Conservation (phyloP, 768 basidiomycete genomes). For the Leccinellum rugosiceps region DNA sequence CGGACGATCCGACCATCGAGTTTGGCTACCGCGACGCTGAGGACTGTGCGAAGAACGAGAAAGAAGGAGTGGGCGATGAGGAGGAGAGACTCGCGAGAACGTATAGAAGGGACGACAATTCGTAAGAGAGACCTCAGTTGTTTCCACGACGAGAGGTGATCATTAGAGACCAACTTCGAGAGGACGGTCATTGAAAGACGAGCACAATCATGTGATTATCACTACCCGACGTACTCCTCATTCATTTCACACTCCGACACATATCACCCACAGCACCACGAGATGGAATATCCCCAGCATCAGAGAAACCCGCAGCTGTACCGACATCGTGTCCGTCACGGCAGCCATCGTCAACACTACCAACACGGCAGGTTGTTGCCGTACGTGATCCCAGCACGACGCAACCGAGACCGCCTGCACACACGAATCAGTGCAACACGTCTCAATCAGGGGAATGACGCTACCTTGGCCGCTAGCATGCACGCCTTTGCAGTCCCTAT, state of each 20-base stretch:
- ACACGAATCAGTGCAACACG: background rate
- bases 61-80: conserved; percentile 80
- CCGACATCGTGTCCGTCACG: conserved; percentile 45
- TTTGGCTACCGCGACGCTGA: conserved; percentile 84
- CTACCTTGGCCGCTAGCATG: conserved; percentile 36
- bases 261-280: conserved; percentile 20
- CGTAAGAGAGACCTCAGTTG: conserved; percentile 73
- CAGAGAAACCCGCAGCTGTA: conserved; percentile 35
- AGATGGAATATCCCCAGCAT: conserved; percentile 42
- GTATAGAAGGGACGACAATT: conserved; percentile 63
- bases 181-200: conserved; percentile 15
- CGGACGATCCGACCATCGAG: conserved; percentile 89
- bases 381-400: conserved; percentile 21
- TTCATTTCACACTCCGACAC: background rate
- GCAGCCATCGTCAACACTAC: conserved; percentile 35
- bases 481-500: conserved; percentile 34
- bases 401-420: conserved; percentile 24
- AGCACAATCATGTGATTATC: conserved; percentile 14
- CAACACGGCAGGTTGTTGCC: conserved; percentile 24
- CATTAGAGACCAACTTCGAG: conserved; percentile 7
- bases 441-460: background rate
- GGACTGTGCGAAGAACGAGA: conserved; percentile 78
- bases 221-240: background rate
- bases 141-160: conserved; percentile 51
- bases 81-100: conserved; percentile 69